A percentile compares a stretch with the other conserved stretches of the same genome.
Conservation (phyloP, 2,329 filamentous ascomycete species). For the Trichoderma harzianum region DNA sequence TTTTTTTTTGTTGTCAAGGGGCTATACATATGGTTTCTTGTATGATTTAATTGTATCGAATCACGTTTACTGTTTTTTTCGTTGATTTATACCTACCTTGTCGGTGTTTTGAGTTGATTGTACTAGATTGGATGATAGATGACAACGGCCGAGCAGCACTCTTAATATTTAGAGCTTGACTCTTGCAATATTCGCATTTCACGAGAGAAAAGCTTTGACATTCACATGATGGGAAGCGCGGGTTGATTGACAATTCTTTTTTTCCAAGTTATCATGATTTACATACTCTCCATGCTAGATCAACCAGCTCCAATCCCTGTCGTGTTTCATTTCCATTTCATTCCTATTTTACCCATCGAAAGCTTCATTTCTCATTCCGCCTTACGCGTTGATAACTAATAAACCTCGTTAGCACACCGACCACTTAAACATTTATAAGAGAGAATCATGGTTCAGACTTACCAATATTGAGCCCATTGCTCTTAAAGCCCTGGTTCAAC, state of each 20-base stretch:
- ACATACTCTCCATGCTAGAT: neutral
- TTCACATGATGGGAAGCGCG: neutral
- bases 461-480: constrained; percentile 23
- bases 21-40: neutral
- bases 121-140: neutral
- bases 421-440: neutral
- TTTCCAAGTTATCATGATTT: neutral
- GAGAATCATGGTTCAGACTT: neutral
- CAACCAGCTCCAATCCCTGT: neutral
- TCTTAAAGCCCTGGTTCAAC: constrained; percentile 25
- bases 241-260: neutral
- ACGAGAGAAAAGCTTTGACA: neutral
- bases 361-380: neutral
- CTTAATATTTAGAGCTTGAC: neutral
- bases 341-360: neutral
- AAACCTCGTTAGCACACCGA: neutral
- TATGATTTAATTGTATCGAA: neutral
- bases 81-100: neutral
- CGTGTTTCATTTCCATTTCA: neutral
- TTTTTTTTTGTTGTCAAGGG: neutral
- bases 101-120: neutral
- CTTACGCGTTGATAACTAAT: neutral
- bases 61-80: neutral
- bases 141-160: neutral
- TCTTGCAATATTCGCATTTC: neutral